Evolutionary conservation across 129 eudicot species (phyloP).

Genomic region (Logfia minima): DNA sequence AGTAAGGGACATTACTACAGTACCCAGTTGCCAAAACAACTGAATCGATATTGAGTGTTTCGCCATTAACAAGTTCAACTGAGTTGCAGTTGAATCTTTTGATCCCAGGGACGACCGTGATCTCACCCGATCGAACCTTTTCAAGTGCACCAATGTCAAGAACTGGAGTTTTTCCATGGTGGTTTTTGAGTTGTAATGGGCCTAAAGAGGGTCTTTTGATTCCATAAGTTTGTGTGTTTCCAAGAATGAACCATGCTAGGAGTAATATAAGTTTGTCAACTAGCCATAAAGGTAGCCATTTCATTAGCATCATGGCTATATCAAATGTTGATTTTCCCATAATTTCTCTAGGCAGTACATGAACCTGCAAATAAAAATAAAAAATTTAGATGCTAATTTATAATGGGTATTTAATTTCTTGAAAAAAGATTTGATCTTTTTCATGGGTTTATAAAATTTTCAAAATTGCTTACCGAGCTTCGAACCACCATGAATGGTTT

Average conservation of each 20-base stretch:
- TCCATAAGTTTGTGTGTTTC: slow-evolving; percentile 62
- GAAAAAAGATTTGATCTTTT: slow-evolving; percentile 14
- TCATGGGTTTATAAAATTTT: neutral
- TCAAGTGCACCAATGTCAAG: slow-evolving; percentile 79
- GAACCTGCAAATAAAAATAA: slow-evolving; percentile 48
- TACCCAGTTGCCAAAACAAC: slow-evolving; percentile 92
- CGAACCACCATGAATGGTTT: slow-evolving; percentile 90
- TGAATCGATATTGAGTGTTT: slow-evolving; percentile 58
- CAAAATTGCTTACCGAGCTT: slow-evolving; percentile 72
- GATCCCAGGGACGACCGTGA: slow-evolving; percentile 70
- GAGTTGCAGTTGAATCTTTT: slow-evolving; percentile 44
- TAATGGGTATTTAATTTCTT: slow-evolving; percentile 3
- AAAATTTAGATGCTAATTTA: slow-evolving; percentile 15
- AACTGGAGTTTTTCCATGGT: slow-evolving; percentile 75
- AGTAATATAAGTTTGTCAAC: slow-evolving; percentile 55
- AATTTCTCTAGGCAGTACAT: slow-evolving; percentile 67
- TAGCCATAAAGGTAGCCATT: slow-evolving; percentile 78
- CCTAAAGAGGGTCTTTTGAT: slow-evolving; percentile 69
- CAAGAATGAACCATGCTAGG: slow-evolving; percentile 72
- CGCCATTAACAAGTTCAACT: slow-evolving; percentile 72
- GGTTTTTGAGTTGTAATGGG: slow-evolving; percentile 69
- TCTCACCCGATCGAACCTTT: slow-evolving; percentile 66
- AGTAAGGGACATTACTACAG: slow-evolving; percentile 81
- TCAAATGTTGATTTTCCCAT: slow-evolving; percentile 71
- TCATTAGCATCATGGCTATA: slow-evolving; percentile 63